Evolutionary conservation across 306 rosid genomes (phyloP).

Genomic region (Quercus alba): DNA sequence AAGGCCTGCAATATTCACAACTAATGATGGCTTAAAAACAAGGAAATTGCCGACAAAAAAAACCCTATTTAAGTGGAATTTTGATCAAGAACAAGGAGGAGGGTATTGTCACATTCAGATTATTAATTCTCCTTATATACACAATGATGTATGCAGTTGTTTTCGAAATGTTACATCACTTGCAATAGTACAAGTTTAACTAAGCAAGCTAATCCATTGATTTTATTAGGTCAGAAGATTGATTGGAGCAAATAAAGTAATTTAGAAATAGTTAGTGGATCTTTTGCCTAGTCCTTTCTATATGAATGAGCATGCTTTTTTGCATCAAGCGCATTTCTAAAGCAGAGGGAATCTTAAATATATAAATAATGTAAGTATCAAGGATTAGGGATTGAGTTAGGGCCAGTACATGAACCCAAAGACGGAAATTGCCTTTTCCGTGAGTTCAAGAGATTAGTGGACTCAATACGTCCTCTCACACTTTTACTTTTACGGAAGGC

Average conservation of each 20-base stretch:
- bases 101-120: too few relatives aligned
- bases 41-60: too few relatives aligned
- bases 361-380: neutral
- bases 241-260: constrained; percentile 28
- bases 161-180: too few relatives aligned
- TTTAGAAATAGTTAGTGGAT: constrained; percentile 36
- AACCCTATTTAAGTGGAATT: too few relatives aligned
- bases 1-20: too few relatives aligned
- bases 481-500: constrained; percentile 13
- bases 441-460: constrained; percentile 8
- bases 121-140: too few relatives aligned
- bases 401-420: constrained; percentile 22
- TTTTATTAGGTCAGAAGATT: neutral
- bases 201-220: neutral
- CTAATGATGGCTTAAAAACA: too few relatives aligned
- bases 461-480: constrained; percentile 31
- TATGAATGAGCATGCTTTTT: constrained; percentile 11
- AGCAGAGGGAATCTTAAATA: constrained; percentile 32
- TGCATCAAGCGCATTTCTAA: constrained; percentile 19
- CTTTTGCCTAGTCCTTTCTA: constrained; percentile 18
- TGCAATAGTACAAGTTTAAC: too few relatives aligned
- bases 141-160: too few relatives aligned
- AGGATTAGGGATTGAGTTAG: constrained; percentile 25
- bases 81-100: too few relatives aligned
- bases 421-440: constrained; percentile 41